Percentiles rank a stretch among this genome's conserved stretches.
phyloP scores from a whole-genome alignment of 169 alveolate genomes.

The Eimeria necatrix region DNA sequence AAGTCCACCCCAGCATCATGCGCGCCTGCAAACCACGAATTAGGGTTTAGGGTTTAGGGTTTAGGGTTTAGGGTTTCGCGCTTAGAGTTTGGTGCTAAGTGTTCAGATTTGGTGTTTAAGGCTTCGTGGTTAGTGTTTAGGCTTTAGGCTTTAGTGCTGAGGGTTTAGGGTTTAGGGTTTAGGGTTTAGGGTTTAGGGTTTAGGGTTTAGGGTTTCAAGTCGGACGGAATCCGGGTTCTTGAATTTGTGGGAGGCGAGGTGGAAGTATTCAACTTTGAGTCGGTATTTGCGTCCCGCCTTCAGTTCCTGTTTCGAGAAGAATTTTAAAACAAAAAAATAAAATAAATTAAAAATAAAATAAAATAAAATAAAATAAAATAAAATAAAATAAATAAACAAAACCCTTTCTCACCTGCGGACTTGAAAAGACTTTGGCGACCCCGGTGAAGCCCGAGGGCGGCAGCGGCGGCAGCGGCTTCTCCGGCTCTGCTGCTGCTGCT shows the following conservation, averaged over 20 bases:
- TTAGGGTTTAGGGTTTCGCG: too few relatives aligned
- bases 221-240: slow-evolving; percentile 80
- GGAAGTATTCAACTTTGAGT: slow-evolving; percentile 85
- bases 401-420: slow-evolving; percentile 91
- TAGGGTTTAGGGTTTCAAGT: too few relatives aligned
- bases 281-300: slow-evolving; percentile 83
- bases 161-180: too few relatives aligned
- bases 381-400: slow-evolving; percentile 87
- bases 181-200: too few relatives aligned
- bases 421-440: slow-evolving; percentile 85
- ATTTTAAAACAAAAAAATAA: slow-evolving; percentile 5
- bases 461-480: slow-evolving; percentile 80
- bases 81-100: too few relatives aligned
- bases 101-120: too few relatives aligned
- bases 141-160: too few relatives aligned
- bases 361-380: slow-evolving; percentile 82
- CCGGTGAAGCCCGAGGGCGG: slow-evolving; percentile 84
- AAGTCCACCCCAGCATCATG: slow-evolving; percentile 89
- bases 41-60: too few relatives aligned
- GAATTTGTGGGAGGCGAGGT: slow-evolving; percentile 84
- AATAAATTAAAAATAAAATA: slow-evolving; percentile 19
- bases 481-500: slow-evolving; percentile 85
- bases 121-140: too few relatives aligned
- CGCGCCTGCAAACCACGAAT: slow-evolving; percentile 80
- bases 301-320: slow-evolving; percentile 79